Base-by-base conservation (phyloP, 1,284 basidiomycete species). In the Pyrrhoderma lamaoense region DNA sequence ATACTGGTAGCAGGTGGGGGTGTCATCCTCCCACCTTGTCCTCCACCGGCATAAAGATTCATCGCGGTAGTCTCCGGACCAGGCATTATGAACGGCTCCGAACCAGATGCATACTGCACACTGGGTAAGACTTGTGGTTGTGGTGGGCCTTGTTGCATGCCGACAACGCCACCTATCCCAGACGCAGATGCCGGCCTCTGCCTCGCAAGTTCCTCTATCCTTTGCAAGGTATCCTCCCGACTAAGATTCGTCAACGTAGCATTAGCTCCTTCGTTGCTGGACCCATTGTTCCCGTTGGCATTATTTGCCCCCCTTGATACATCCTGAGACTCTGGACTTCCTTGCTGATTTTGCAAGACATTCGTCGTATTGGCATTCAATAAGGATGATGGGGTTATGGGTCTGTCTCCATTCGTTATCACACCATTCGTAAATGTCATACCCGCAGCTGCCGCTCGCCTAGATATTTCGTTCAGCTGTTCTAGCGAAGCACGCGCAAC, bases 381-480 rank as follows among this genome's bases (percentile, higher is more conserved):
- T 23, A 59, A 51, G 23, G 57, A 57, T 22, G 25, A 37, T 8
- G 52, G 52, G 5, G 48, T 49, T 8, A 42, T 45, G 34, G 51
- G 51, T 18, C 45, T 42, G 39, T 37, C 40, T 37, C 42, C 42
- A 36, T 50, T 47, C 13, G 49, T 49, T 18, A 58, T 49, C 11
- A 51, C 55, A 18, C 56, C 44, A 18, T 55, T 61, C 22, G 56
- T 52, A 64, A 77, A 74, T 37, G 67, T 64, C 69, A 68, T 63
- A 3, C 71, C 68, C 38, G 64, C 67, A 49, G 62, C 67, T 60
- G 71, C 69, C 19, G 79, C 81, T 27, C 82, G 72, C 45, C 80
- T 69, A 22, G 82, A 82, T 56, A 85, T 76, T 63, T 87, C 83
- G 65, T 80, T 87, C 79, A 89, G 83, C 63, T 86, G 83, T 58